Base-by-base conservation (phyloP, 805 yeast genomes). In the Candida suzukii region DNA sequence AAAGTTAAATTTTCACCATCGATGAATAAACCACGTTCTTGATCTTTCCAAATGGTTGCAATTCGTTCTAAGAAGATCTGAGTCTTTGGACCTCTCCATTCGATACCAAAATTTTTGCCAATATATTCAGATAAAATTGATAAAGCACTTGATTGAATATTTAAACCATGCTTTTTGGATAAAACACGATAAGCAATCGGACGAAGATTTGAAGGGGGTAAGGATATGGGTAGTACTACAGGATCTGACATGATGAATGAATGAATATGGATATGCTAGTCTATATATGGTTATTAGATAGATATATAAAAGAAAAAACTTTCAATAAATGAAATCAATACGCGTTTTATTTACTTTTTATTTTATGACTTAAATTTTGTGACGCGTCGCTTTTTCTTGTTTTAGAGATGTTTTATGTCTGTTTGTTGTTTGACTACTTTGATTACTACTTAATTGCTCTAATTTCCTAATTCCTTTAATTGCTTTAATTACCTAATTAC, bases 121-220 rank as follows among this genome's bases (percentile, higher is more conserved):
- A 93, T 69, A 40, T 77, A 73, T n/a, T 78, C 79, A 1, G 96
- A 85, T 26, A 93, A 64, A 1, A 74, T 73, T 35, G 70, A 74
- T 14, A 93, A 66, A 0, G 96, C 98, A 47, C 84, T 81, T 0
- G 96, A 80, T 53, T 91, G 88, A 47, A 93, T 75, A 58, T 88
- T 88, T 24, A 93, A 72, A 0, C 97, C 96, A 57, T 88, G 91
- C 56, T 91, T 93, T 61, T 88, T 91, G 4, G 98, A 86, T 9
- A 93, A 61, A 2, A 91, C 76, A 32, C 99, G 69, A 59, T 90
- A 93, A 0, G 97, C 97, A 38, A 91, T 65, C 1, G 99, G 99
- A 35, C 99, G 74, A 35, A 93, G 66, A 53, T 85, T 85, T 0
- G 91, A 76, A 0, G 96, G 87, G 40, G 80, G 84, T 2, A 91